Percentiles rank a stretch among this genome's conserved stretches.
Conservation (phyloP, 2,329 filamentous ascomycete species). For the Hypoxylon sp. region DNA sequence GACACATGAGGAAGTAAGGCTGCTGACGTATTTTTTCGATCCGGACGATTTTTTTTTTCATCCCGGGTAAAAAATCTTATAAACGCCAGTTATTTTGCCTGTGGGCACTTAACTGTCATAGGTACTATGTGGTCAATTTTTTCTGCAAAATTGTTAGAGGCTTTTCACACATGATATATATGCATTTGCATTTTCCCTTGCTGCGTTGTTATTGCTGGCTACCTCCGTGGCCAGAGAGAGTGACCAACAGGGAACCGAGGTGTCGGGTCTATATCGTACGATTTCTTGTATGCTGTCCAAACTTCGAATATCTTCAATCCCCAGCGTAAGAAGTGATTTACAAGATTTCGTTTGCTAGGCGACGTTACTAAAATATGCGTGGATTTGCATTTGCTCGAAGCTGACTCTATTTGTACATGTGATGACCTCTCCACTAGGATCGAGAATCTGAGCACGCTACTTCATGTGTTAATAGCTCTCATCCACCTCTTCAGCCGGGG, state of each 20-base stretch:
- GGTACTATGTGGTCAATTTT: constrained; percentile 30
- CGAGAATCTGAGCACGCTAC: neutral
- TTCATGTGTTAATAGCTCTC: neutral
- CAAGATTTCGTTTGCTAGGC: neutral
- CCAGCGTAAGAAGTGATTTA: neutral
- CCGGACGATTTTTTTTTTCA: constrained; percentile 31
- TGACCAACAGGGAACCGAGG: neutral
- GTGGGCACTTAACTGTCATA: constrained; percentile 5
- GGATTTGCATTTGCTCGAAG: neutral
- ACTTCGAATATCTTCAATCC: neutral
- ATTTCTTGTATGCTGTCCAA: neutral
- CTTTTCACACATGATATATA: constrained; percentile 30
- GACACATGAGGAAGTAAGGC: constrained; percentile 12
- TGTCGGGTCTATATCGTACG: neutral
- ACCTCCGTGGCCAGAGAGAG: neutral
- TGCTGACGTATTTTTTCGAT: constrained; percentile 30
- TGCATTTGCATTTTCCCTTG: constrained; percentile 10
- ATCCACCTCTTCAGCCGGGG: neutral
- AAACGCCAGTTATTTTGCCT: constrained; percentile 27
- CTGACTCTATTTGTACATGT: neutral
- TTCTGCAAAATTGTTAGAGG: constrained; percentile 36
- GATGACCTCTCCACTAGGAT: neutral
- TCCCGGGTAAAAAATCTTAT: constrained; percentile 27
- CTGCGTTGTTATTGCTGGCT: neutral
- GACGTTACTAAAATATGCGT: neutral